Base-by-base conservation (phyloP, 345 rosid species). In the Aquilaria sinensis region DNA sequence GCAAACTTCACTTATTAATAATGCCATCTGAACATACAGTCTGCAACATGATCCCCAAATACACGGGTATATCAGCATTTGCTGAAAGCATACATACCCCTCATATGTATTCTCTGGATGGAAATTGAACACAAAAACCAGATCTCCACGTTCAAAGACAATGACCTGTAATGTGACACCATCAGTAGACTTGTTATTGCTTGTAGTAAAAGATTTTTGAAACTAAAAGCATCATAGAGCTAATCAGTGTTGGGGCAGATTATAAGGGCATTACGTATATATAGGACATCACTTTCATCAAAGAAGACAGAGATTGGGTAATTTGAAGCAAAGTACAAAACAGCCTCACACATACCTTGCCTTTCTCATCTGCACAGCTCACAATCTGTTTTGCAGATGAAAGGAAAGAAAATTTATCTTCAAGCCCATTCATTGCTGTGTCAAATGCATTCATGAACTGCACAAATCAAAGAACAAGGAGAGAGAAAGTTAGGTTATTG, bases 361-460 rank as follows among this genome's bases (percentile, higher is more conserved):
- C 83, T 61, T 83, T 81, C 57, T 85, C 96, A 51, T 72, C 62
- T n/a, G 79, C 61, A 73, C 87, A 76, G 83, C 96, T 88, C 68
- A 88, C 85, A 62, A 88, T 80, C 75, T 83, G 91, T 71, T 83
- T 85, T 31, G 79, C 60, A 47, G 91, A 88, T 64, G 91, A 72
- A 43, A 88, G 79, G 67, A 85, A 74, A 37, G 81, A 65, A 65
- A 78, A 83, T 53, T 78, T 81, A 54, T 88, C 87, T 66, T 88
- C 91, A 70, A 88, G 87, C 67, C 65, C 63, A 70, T 88, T 81
- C 89, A 88, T 85, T 15, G 91, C 91, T 71, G 63, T 47, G 73
- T 85, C 89, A 78, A 88, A 88, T 50, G 79, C 87, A 73, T 81
- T 79, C 91, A 88, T 51, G 77, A 85, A 85, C 96, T 83, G 80